Evolutionary conservation across 164 flowering plant species (phyloP).

Genomic region (Chloranthus sessilifolius): DNA sequence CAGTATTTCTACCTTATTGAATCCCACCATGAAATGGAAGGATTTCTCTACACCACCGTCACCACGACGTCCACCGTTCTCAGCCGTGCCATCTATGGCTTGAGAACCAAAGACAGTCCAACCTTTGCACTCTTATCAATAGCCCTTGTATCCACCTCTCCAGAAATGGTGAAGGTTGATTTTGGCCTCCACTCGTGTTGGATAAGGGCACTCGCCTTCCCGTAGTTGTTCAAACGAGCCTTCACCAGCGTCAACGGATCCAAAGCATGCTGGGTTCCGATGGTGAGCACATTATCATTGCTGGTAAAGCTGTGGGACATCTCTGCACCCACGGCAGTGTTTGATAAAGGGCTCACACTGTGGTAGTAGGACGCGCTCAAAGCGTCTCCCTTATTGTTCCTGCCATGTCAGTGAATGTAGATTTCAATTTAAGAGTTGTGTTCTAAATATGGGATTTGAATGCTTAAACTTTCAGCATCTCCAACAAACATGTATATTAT

Average conservation of each 20-base stretch:
- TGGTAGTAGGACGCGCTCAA: slow-evolving; percentile 73
- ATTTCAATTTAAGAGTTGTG: too few relatives aligned
- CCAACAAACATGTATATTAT: too few relatives aligned
- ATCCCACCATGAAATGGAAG: slow-evolving; percentile 13
- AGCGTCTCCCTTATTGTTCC: slow-evolving; percentile 68
- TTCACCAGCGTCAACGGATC: slow-evolving; percentile 69
- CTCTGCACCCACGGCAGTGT: slow-evolving; percentile 86
- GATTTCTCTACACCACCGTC: neutral
- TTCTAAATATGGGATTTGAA: too few relatives aligned
- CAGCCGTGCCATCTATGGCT: slow-evolving; percentile 33
- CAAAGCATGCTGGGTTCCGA: slow-evolving; percentile 75
- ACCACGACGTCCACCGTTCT: neutral
- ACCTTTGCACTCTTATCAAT: slow-evolving; percentile 76
- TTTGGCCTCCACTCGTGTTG: slow-evolving; percentile 89
- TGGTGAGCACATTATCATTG: slow-evolving; percentile 64
- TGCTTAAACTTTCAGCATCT: too few relatives aligned
- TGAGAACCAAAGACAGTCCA: slow-evolving; percentile 72
- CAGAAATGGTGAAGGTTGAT: slow-evolving; percentile 69
- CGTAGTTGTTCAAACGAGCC: slow-evolving; percentile 65
- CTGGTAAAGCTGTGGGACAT: slow-evolving; percentile 52
- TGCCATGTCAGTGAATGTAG: too few relatives aligned
- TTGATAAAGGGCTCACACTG: slow-evolving; percentile 48
- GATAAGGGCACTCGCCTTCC: slow-evolving; percentile 68
- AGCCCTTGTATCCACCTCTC: slow-evolving; percentile 76
- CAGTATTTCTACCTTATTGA: slow-evolving; percentile 19